phyloP scores from a whole-genome alignment of 2,329 filamentous ascomycete genomes.

The Ophiostoma himal-ulmi region DNA sequence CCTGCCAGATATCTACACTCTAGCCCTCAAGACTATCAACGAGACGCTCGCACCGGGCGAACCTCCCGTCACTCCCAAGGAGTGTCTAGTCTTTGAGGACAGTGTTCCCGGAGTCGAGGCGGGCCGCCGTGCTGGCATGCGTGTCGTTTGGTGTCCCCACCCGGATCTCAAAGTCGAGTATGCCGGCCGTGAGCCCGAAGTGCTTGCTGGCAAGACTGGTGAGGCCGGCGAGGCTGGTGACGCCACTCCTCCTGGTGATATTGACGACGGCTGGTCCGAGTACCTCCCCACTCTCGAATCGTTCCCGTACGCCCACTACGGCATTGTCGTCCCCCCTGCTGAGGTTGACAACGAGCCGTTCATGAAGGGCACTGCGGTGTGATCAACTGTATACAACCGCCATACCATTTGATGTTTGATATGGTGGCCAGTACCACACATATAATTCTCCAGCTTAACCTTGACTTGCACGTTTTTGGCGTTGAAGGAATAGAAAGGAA shows the following conservation, averaged over 20 bases:
- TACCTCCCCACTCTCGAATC: slow-evolving; percentile 45
- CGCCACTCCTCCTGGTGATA: slow-evolving; percentile 50
- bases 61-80: slow-evolving; percentile 64
- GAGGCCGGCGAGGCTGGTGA: slow-evolving; percentile 52
- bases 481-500: slow-evolving; percentile 8
- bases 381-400: background rate
- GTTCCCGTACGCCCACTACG: slow-evolving; percentile 56
- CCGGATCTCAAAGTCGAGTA: slow-evolving; percentile 71
- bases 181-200: slow-evolving; percentile 66
- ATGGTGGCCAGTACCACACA: background rate
- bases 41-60: slow-evolving; percentile 58
- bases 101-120: slow-evolving; percentile 89
- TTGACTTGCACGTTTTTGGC: background rate
- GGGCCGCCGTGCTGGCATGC: slow-evolving; percentile 86
- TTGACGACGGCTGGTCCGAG: slow-evolving; percentile 57
- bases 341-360: slow-evolving; percentile 41
- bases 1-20: slow-evolving; percentile 85
- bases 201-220: slow-evolving; percentile 75
- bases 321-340: slow-evolving; percentile 45
- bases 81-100: slow-evolving; percentile 96
- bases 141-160: slow-evolving; percentile 89
- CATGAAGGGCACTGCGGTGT: slow-evolving; percentile 35
- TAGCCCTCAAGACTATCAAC: slow-evolving; percentile 83
- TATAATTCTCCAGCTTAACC: background rate
- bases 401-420: no score